Evolutionary conservation across 2,329 filamentous ascomycete species (phyloP), one percentile per base, ranked within the genome.

Genomic region (Cladorrhinum sp.): DNA sequence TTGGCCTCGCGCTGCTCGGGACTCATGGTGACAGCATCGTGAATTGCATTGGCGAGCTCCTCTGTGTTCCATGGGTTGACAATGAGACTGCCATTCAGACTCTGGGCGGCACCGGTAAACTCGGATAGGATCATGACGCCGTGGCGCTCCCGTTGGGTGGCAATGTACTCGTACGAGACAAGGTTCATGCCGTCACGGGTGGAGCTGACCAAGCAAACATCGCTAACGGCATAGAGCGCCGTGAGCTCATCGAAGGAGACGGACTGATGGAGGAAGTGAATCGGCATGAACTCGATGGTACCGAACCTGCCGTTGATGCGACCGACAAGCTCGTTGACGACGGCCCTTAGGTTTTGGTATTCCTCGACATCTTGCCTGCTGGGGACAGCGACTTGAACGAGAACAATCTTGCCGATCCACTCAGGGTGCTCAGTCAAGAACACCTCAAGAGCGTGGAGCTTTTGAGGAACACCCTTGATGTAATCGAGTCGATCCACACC

Each of bases 101-200:
- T 95, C 76, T 98, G 95, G 0, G 95, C 94, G 7, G 95, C 95
- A 49, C 95, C 95, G 0, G 95, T 93, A 72, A 99, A 98, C 74
- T 99, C 95, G 53, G 93, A 97, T 30, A 99, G 85, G 59, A 99
- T 93, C 85, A 99, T 89, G 64, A 92, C 89, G 62, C 95, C 95
- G 72, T 98, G 92, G 56, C 92, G 88, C 72, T 96, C 87, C 68
- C 91, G 86, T 73, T 99, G 94, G 2, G 91, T 92, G 23, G 94
- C 94, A 67, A 99, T 97, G 79, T 98, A 99, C 76, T 99, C 94
- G 77, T 97, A 98, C 0, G 92, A 96, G 30, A 98, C 95, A 28
- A 99, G 82, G 75, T 99, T 99, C 95, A 99, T 99, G 71, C 95
- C 95, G 73, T 99, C 95, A 55, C 95, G 89, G n/a, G 91, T 98